Evolutionary conservation across 1,139 yeast species (phyloP), one percentile per base, ranked within the genome.

Genomic region (Suhomyces coccinellae): DNA sequence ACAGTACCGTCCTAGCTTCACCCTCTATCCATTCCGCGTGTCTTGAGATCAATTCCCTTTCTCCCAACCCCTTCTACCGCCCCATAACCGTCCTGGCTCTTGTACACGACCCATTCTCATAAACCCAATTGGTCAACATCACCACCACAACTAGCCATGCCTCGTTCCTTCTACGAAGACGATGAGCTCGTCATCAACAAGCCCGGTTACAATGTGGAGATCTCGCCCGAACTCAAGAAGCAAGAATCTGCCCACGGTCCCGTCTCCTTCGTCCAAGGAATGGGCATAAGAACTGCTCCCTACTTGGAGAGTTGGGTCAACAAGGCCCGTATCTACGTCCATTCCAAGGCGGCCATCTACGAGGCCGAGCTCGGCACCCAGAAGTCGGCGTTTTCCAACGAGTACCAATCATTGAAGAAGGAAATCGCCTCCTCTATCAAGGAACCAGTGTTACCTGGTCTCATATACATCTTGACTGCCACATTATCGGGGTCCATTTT

Each of bases 401-500:
- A 80, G 54, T 48, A 62, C 41, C 50, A 53, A 15, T 54, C 56
- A 28, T 43, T 77, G 7, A 53, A 60, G 33, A 41, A 51, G n/a
- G 60, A 59, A 32, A 61, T 58, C 28, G 65, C 65, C 38, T 44
- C 52, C 29, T 41, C 57, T 24, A 61, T 73, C 33, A 59, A 61
- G 43, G 79, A 74, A 45, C 81, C 82, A 3, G 65, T 79, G 3
- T 71, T 83, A 48, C 87, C 87, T 15, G 69, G 69, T 45, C 60
- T 75, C 38, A 73, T 82, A 40, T 78, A 78, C 53, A 76, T 82
- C 6, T 65, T 82, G 40, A 81, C 87, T 1, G 67, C 75, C 4
- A 64, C 83, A 3, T 72, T 83, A 50, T 59, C 80, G 1, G 85
- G 86, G 10, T 79, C 85, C 4, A 77, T 83, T 48, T 51, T 79